phyloP scores from a whole-genome alignment of 148 eudicot species.

The Rhododendron ferrugineum region DNA sequence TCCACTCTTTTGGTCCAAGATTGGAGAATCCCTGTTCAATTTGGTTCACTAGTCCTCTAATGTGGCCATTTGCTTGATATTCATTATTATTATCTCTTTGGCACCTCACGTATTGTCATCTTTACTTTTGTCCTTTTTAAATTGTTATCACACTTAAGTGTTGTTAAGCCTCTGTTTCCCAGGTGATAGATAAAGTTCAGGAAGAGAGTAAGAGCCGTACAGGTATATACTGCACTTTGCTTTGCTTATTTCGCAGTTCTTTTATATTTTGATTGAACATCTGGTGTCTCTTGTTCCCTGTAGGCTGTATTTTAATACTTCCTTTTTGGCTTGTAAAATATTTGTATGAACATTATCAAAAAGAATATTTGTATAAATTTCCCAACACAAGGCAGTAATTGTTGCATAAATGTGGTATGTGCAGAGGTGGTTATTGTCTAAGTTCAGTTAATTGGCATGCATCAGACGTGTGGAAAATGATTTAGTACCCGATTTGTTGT shows the following conservation, averaged over 20 bases:
- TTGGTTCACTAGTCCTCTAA: background rate
- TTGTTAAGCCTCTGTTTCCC: constrained; percentile 12
- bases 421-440: background rate
- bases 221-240: constrained; percentile 27
- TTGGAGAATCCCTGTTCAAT: background rate
- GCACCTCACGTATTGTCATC: background rate
- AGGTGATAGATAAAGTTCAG: constrained; percentile 89
- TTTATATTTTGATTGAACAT: background rate
- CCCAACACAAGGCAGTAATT: background rate
- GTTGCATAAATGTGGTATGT: background rate
- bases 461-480: background rate
- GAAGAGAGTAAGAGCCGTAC: constrained; percentile 69
- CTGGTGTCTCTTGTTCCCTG: background rate
- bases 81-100: background rate
- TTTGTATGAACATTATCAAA: background rate
- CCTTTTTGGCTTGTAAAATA: background rate
- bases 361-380: background rate
- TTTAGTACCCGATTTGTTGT: background rate
- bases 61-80: background rate
- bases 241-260: background rate
- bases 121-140: background rate
- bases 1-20: background rate
- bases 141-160: constrained; percentile 5
- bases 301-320: background rate
- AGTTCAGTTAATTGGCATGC: background rate